These are phyloP conservation scores for Nicotiana obtusifolia DNA, from an alignment of 257 asterid species.

Conservation along the genomic window DNA sequence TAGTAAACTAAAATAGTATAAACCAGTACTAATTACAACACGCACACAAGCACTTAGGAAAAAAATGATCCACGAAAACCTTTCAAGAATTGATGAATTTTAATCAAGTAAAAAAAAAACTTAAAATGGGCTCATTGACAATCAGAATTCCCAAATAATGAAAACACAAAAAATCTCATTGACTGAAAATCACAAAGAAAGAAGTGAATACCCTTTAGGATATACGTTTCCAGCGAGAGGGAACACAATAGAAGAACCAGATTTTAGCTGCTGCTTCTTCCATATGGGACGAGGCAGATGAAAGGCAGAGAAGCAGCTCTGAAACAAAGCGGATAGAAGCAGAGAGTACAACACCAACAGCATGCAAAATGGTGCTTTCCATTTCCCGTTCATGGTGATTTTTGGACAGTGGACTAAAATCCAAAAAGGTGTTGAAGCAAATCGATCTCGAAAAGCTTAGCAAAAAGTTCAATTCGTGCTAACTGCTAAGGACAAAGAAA, in stretches of 20 bases:
- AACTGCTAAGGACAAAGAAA: not conserved
- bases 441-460: not conserved
- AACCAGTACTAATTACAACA: not conserved
- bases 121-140: not conserved
- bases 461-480: not conserved
- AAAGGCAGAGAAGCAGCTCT: not conserved
- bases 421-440: not conserved
- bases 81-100: not conserved
- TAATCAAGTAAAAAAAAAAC: not conserved
- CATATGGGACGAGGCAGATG: not conserved
- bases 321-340: not conserved
- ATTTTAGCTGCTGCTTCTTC: not conserved
- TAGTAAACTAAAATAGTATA: not conserved
- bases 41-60: not conserved
- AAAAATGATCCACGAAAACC: not conserved
- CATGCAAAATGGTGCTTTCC: not conserved
- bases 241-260: slow-evolving; percentile 57
- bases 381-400: not conserved
- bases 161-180: not conserved
- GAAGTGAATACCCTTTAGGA: slow-evolving; percentile 60
- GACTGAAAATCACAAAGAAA: not conserved
- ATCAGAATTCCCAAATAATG: not conserved
- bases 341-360: not conserved
- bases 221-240: slow-evolving; percentile 81
- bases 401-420: not conserved